Base-by-base conservation (phyloP, 1,284 basidiomycete species). In the Ganoderma lingzhi region DNA sequence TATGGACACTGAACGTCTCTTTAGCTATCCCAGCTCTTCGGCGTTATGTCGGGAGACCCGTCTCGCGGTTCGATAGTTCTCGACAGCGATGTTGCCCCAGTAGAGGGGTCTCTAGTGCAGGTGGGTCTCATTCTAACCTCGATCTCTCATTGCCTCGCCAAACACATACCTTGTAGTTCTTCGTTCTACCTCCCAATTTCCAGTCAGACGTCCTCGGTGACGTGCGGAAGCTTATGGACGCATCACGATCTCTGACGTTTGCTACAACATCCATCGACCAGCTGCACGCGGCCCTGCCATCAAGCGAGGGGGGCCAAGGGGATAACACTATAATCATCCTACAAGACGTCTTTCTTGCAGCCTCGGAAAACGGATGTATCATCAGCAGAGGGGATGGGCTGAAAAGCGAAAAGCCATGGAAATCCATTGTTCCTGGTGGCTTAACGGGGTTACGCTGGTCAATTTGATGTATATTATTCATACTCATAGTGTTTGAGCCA, bases 1-100 rank as follows among this genome's bases (percentile, higher is more conserved):
- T 4, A 0, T n/a, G 8, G 1, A 23, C 3, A 58, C 30, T 14
- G 3, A 15, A 5, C 3, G 12, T 28, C 14, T 48, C 32, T 12
- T 3, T 23, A 88, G 86, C 72, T 86, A 9, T 76, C 77, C 53
- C 83, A 85, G 62, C 80, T 90, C 28, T 87, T 87, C 74, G 82
- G 80, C 66, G 92, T 96, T 71, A 88, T 87, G 17, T 91, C 93
- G 0, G 95, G 95, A 1, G 94, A 95, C 78, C 94, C 93, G 0
- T 89, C 88, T 30, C 85, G 93, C 10, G 95, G 95, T 0, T 88
- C 89, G 0, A 83, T 96, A 19, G 88, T 93, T 0, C 82, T 96
- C 1, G 90, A 93, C 44, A 85, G 88, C 19, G 84, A 88, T 45
- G 84, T 83, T 35, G 88, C 93, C 3, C 88, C 93, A 0, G 75